Evolutionary conservation across 148 eudicot genomes (phyloP).

Genomic region (Persicaria maculosa): DNA sequence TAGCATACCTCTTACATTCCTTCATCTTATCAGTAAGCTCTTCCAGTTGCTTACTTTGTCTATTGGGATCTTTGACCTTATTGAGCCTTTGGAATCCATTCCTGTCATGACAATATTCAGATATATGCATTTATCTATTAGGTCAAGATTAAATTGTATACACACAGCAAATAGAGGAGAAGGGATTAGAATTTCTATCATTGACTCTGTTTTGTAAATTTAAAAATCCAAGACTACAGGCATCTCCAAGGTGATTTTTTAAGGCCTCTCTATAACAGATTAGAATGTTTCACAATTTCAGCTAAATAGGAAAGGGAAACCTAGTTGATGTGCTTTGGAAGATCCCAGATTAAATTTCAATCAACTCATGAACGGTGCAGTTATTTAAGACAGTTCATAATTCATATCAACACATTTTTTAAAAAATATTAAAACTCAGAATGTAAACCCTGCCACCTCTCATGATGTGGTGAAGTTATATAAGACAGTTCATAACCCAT

Average conservation of each 20-base stretch:
- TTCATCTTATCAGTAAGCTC: conserved; percentile 97
- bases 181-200: not conserved
- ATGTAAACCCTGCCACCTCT: not conserved
- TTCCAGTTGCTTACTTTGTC: conserved; percentile 97
- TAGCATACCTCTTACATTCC: conserved; percentile 84
- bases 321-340: not conserved
- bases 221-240: not conserved
- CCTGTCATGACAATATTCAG: conserved; percentile 26
- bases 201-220: not conserved
- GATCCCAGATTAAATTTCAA: not conserved
- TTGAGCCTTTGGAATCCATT: conserved; percentile 99
- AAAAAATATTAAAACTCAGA: not conserved
- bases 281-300: not conserved
- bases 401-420: not conserved
- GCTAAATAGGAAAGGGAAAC: not conserved
- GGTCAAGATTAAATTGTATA: not conserved
- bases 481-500: too few species aligned
- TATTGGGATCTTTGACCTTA: conserved; percentile 78
- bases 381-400: not conserved
- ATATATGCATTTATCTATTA: not conserved
- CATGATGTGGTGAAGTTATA: not conserved
- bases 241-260: not conserved
- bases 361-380: not conserved
- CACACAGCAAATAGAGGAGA: not conserved
- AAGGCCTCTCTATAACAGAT: not conserved